Evolutionary conservation across 768 basidiomycete genomes (phyloP), one percentile per base, ranked within the genome.

Genomic region (Dendrothele bispora): DNA sequence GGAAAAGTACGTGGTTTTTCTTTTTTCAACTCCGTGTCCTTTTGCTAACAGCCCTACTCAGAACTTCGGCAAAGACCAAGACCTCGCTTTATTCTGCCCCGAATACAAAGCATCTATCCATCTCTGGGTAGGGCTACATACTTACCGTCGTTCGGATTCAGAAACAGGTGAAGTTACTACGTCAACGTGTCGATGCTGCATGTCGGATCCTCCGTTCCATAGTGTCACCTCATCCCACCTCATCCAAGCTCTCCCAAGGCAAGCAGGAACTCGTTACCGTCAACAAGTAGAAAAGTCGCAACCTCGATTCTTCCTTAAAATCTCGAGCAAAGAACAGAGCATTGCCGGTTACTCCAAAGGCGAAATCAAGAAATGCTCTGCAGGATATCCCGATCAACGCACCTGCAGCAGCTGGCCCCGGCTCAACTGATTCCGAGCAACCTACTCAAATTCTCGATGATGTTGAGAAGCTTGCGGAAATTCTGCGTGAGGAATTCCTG

Each of bases 101-200:
- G 80, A 86, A 55, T 81, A 84, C 55, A 73, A 67, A 24, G 73
- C 79, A 1, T 63, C 73, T 1, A n/a, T n/a, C n/a, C n/a, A n/a
- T n/a, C n/a, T n/a, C n/a, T n/a, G n/a, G n/a, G n/a, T n/a, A n/a
- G n/a, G n/a, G n/a, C n/a, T n/a, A n/a, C n/a, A n/a, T n/a, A n/a
- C n/a, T n/a, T n/a, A n/a, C n/a, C n/a, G n/a, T n/a, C n/a, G n/a
- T n/a, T n/a, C n/a, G n/a, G n/a, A n/a, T n/a, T n/a, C n/a, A n/a
- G n/a, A n/a, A n/a, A 69, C 74, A 79, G 58, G 71, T 66, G 45
- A 48, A 62, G 0, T 57, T 73, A 1, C 72, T 89, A 35, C 64
- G 75, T 7, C 57, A 66, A 18, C 79, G 82, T 39, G 69, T 78
- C 1, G 79, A 77, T 10, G 67, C 76, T 14, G 85, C 82, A 0